phyloP scores from a whole-genome alignment of 2,329 filamentous ascomycete genomes.

The Fusarium nelsonii region DNA sequence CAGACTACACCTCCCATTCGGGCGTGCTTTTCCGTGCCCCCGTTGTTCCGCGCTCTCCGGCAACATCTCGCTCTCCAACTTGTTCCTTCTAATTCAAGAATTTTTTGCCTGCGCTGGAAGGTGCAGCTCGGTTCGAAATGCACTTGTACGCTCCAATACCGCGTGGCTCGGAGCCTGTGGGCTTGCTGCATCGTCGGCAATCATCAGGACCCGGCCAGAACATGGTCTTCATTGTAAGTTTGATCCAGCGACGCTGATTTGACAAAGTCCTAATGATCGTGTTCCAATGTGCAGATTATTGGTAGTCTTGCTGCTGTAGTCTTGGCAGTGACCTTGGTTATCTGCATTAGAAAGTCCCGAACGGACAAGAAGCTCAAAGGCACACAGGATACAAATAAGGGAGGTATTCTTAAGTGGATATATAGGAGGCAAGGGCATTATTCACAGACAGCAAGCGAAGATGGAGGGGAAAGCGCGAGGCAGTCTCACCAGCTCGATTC shows the following conservation, averaged over 20 bases:
- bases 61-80: slow-evolving; percentile 4
- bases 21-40: slow-evolving; percentile 11
- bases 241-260: background rate
- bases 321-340: slow-evolving; percentile 22
- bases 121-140: slow-evolving; percentile 38
- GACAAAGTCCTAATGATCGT: slow-evolving; percentile 9
- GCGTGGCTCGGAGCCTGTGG: slow-evolving; percentile 28
- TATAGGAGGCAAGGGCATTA: slow-evolving; percentile 44
- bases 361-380: slow-evolving; percentile 27
- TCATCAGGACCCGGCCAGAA: slow-evolving; percentile 26
- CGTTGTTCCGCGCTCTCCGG: slow-evolving; percentile 22
- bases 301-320: slow-evolving; percentile 34
- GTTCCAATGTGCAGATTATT: slow-evolving; percentile 32
- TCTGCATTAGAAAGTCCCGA: slow-evolving; percentile 25
- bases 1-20: slow-evolving; percentile 20
- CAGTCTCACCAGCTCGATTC: slow-evolving; percentile 47
- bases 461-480: slow-evolving; percentile 43
- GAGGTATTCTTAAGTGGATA: slow-evolving; percentile 36
- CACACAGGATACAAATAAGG: slow-evolving; percentile 36
- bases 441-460: slow-evolving; percentile 50
- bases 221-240: slow-evolving; percentile 45
- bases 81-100: slow-evolving; percentile 9
- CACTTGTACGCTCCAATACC: slow-evolving; percentile 39
- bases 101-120: slow-evolving; percentile 29
- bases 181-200: slow-evolving; percentile 23